These are phyloP conservation scores for Trichoderma semiorbis DNA, from an alignment of 2,329 filamentous ascomycete species.

Conservation along the genomic window DNA sequence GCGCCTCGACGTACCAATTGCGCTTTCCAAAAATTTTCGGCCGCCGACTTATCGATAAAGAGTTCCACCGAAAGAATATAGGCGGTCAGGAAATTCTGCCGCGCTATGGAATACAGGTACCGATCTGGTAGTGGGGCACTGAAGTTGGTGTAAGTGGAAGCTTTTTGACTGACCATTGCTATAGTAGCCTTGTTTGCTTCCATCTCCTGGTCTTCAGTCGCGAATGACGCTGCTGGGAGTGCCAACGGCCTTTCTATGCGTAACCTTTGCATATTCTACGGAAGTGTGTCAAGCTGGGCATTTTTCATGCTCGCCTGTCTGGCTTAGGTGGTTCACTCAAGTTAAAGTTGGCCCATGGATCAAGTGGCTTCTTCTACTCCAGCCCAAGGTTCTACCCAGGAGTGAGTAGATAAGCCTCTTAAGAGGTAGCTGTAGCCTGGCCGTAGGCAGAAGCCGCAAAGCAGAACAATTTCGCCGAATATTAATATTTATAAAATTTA, in stretches of 20 bases:
- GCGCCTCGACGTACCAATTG: not conserved
- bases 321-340: no score
- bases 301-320: no score
- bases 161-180: not conserved
- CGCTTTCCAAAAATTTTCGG: constrained; percentile 33
- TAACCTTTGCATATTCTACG: not conserved
- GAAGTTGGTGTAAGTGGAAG: not conserved
- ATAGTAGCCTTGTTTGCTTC: not conserved
- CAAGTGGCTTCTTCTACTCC: no score
- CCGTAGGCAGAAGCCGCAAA: no score
- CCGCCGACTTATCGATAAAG: constrained; percentile 38
- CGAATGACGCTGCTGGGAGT: not conserved
- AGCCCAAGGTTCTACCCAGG: no score
- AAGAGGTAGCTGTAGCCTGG: no score
- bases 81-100: constrained; percentile 39
- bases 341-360: no score
- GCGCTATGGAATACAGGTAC: not conserved
- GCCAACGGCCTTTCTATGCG: not conserved
- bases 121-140: not conserved
- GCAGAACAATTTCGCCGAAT: no score
- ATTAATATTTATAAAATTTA: no score
- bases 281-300: no score
- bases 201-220: not conserved
- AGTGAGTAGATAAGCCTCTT: no score
- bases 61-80: constrained; percentile 12